Evolutionary conservation across 2,329 filamentous ascomycete species (phyloP).

Genomic region (Cladosporium sp.): DNA sequence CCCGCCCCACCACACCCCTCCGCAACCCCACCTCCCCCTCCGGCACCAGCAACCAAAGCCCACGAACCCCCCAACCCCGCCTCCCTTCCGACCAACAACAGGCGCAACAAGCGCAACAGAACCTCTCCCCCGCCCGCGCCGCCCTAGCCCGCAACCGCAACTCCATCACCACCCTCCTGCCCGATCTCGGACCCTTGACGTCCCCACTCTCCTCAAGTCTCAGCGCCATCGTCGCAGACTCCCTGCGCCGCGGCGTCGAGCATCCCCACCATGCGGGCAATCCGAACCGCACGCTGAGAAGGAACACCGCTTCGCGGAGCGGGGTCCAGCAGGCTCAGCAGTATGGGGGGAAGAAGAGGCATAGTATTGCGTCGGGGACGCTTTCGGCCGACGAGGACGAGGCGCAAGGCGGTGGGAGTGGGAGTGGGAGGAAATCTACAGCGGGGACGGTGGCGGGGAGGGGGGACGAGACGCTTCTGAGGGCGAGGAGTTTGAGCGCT

Average conservation of each 20-base stretch:
- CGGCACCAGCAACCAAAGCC: constrained; percentile 11
- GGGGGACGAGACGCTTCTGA: too few species aligned
- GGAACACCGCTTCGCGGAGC: constrained; percentile 8
- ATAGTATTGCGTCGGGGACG: constrained; percentile 10
- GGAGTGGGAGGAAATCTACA: too few species aligned
- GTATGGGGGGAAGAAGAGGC: too few species aligned
- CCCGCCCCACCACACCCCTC: constrained; percentile 23
- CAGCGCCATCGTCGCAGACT: constrained; percentile 61
- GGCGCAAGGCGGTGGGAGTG: background rate
- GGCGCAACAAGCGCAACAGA: too few species aligned
- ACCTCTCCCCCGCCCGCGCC: constrained; percentile 38
- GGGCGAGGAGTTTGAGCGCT: constrained; percentile 11
- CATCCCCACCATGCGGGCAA: background rate
- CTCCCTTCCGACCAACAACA: constrained; percentile 10
- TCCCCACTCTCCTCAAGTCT: constrained; percentile 58
- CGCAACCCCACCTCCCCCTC: constrained; percentile 20
- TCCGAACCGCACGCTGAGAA: too few species aligned
- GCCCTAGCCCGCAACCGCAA: constrained; percentile 41
- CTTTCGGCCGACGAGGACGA: constrained; percentile 7
- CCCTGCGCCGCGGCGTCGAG: constrained; percentile 46
- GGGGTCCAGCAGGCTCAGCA: background rate
- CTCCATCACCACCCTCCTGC: constrained; percentile 50
- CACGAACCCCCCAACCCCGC: constrained; percentile 9
- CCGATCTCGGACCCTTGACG: constrained; percentile 50
- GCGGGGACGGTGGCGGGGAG: too few species aligned